Conservation (phyloP, 495 filamentous ascomycete genomes). For the Penicillium bialowiezense region DNA sequence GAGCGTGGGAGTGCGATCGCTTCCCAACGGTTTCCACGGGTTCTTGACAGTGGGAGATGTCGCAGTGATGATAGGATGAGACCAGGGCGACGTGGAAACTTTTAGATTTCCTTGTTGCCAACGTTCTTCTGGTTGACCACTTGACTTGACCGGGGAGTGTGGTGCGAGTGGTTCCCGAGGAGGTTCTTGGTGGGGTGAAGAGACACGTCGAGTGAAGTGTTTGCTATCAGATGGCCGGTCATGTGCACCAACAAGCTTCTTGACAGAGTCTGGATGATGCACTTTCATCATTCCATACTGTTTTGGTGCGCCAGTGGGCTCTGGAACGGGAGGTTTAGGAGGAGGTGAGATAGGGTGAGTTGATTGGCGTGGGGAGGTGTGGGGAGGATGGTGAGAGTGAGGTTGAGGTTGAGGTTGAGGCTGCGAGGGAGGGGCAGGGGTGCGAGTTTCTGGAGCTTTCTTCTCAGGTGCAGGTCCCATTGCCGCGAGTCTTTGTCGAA, state of each 20-base stretch:
- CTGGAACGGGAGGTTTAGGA: slow-evolving; percentile 52
- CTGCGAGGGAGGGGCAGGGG: slow-evolving; percentile 19
- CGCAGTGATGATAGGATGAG: slow-evolving; percentile 32
- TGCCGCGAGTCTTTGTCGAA: slow-evolving; percentile 76
- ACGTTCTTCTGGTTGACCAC: slow-evolving; percentile 5
- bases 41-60: slow-evolving; percentile 51
- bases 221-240: slow-evolving; percentile 37
- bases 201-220: slow-evolving; percentile 26
- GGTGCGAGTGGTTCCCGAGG: slow-evolving; percentile 32
- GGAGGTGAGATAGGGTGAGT: slow-evolving; percentile 37
- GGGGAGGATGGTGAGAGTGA: slow-evolving; percentile 1
- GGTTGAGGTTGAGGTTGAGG: not conserved
- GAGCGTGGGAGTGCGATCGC: slow-evolving; percentile 63
- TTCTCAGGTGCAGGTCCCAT: slow-evolving; percentile 65
- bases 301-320: slow-evolving; percentile 50
- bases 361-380: slow-evolving; percentile 10
- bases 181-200: slow-evolving; percentile 35
- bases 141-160: slow-evolving; percentile 18
- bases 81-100: slow-evolving; percentile 36
- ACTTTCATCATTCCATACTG: slow-evolving; percentile 62
- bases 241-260: slow-evolving; percentile 37
- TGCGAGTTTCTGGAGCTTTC: slow-evolving; percentile 32
- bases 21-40: slow-evolving; percentile 72
- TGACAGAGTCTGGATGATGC: slow-evolving; percentile 49
- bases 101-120: slow-evolving; percentile 28